Evolutionary conservation across 2,329 filamentous ascomycete species (phyloP).

Genomic region (Triangularia setosa): DNA sequence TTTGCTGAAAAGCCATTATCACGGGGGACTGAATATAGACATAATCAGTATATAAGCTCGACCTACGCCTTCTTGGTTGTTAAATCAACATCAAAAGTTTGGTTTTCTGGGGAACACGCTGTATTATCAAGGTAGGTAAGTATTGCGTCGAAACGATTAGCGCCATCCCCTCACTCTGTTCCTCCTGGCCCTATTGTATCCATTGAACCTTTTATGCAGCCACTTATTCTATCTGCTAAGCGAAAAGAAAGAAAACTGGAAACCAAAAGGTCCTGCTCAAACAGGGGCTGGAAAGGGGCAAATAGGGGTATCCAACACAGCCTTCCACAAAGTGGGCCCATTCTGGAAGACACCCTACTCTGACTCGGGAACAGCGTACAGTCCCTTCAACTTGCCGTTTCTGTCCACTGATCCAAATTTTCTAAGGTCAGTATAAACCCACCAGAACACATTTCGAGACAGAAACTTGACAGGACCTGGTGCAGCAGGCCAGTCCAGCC

Average conservation of each 20-base stretch:
- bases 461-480: constrained; percentile 24
- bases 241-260: neutral
- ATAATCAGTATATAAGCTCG: too few relatives aligned
- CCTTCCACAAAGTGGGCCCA: neutral
- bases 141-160: too few relatives aligned
- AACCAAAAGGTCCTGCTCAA: too few relatives aligned
- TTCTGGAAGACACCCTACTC: neutral
- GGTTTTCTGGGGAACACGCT: too few relatives aligned
- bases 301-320: neutral
- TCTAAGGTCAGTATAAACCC: constrained; percentile 22
- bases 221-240: neutral
- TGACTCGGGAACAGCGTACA: constrained; percentile 26
- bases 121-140: too few relatives aligned
- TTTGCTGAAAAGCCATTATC: neutral
- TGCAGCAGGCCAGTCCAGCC: constrained; percentile 32
- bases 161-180: too few relatives aligned
- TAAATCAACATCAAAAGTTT: too few relatives aligned
- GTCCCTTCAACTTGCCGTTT: constrained; percentile 22
- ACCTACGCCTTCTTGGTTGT: too few relatives aligned
- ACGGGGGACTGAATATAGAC: neutral
- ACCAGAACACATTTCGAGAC: constrained; percentile 19
- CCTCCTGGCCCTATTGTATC: too few relatives aligned
- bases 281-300: neutral
- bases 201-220: neutral
- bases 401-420: constrained; percentile 30